Base-by-base conservation (phyloP, 305 asterid species). In the Striga hermonthica region DNA sequence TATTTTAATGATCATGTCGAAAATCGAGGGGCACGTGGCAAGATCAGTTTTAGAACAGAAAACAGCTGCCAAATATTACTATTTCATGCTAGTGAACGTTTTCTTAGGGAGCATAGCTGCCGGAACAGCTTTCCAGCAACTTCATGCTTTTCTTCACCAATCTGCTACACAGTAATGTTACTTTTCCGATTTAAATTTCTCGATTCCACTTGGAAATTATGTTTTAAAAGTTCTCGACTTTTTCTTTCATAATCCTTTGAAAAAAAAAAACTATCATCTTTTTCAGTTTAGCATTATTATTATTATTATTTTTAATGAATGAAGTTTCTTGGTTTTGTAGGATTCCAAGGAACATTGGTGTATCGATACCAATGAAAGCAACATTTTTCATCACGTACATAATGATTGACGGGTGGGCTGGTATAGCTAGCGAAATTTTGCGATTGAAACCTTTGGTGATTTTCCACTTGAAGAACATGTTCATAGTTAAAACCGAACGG, bases 351-450 rank as follows among this genome's bases (percentile, higher is more conserved):
- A 91, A 76, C 61, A 88, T 91, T 35, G 98, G 98, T 9, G 95
- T 91, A 37, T 88, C 98, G 8, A 91, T 91, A 74, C 98, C 98
- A 15, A 83, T 80, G 90, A 91, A 91, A 76, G 98, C 95, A 60
- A 84, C 88, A 55, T 88, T 90, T 86, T 90, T 88, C 56, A 83
- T 89, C 64, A 89, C 95, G 4, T 89, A 88, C 63, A 84, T 83
- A 64, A 88, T 88, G 98, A 79, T 91, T 28, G 98, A 91, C 64
- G 96, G 98, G 56, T 91, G 96, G 98, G 98, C 98, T 39, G 90
- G 90, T 67, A 82, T 89, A n/a, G 96, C 98, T 16, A 55, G 85
- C 68, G 96, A 91, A 73, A 89, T 91, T 69, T 90, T 91, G 43
- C 79, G 96, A 6, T 62, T 91, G 78, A 91, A 91, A 65, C 90